Evolutionary conservation across 1,139 yeast genomes (phyloP).

Genomic region (Hyphopichia burtonii): DNA sequence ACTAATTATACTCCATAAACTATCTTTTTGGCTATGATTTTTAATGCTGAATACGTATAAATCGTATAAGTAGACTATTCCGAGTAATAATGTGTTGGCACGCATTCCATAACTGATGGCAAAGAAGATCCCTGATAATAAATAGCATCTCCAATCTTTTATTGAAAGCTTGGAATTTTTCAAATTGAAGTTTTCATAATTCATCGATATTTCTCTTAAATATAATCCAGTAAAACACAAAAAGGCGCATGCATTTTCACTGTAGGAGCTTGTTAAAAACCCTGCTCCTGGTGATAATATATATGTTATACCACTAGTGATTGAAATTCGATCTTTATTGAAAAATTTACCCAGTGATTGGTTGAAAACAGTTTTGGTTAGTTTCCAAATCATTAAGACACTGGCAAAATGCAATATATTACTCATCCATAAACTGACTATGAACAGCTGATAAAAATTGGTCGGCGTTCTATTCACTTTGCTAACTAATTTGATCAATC

Average conservation of each 20-base stretch:
- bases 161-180: constrained; percentile 12
- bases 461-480: background rate
- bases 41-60: constrained; percentile 24
- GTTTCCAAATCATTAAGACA: constrained; percentile 7
- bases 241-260: constrained; percentile 75
- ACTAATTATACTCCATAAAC: constrained; percentile 39
- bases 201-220: constrained; percentile 43
- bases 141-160: constrained; percentile 23
- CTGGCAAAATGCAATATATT: background rate
- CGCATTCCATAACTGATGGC: constrained; percentile 62
- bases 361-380: constrained; percentile 39
- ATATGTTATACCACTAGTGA: constrained; percentile 32
- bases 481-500: constrained; percentile 33
- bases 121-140: constrained; percentile 59
- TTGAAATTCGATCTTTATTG: constrained; percentile 10
- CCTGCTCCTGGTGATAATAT: constrained; percentile 77
- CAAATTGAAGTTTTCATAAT: constrained; percentile 14
- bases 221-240: constrained; percentile 60
- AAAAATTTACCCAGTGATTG: constrained; percentile 14
- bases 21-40: constrained; percentile 14
- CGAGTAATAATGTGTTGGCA: constrained; percentile 75
- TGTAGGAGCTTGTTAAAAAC: constrained; percentile 71
- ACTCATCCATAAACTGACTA: constrained; percentile 1
- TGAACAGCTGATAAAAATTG: constrained; percentile 5
- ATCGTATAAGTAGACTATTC: constrained; percentile 65